Percentiles rank a stretch among this genome's conserved stretches.
These are phyloP conservation scores for Mortierella claussenii DNA, from an alignment of 192 early-diverging fungal species.

Conservation along the genomic window DNA sequence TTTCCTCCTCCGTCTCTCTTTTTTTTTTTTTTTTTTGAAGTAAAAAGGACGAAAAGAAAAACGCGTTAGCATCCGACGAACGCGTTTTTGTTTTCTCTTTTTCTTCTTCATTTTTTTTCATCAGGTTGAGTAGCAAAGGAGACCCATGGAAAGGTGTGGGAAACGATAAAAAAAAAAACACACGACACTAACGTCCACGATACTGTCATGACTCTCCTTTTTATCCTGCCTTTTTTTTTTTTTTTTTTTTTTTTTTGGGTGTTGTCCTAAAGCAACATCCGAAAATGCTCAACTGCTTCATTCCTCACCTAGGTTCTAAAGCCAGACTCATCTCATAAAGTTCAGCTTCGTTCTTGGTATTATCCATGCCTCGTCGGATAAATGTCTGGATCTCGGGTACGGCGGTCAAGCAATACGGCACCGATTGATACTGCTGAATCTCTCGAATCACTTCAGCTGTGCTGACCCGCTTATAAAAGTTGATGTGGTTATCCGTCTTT, in stretches of 20 bases:
- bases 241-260: conserved; percentile 1
- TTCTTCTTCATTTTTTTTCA: background rate
- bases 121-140: no score
- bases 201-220: background rate
- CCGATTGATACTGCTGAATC: conserved; percentile 93
- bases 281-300: no score
- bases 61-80: conserved; percentile 8
- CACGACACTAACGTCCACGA: no score
- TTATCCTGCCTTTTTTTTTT: background rate
- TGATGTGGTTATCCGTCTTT: conserved; percentile 78
- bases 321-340: conserved; percentile 82
- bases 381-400: conserved; percentile 92
- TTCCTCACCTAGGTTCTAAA: conserved; percentile 82
- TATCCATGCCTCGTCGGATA: conserved; percentile 73
- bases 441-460: conserved; percentile 93
- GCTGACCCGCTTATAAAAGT: conserved; percentile 92
- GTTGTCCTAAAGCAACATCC: no score
- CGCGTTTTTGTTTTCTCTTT: background rate
- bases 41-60: conserved; percentile 11
- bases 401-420: conserved; percentile 78
- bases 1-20: conserved; percentile 85
- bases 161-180: no score
- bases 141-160: no score
- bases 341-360: conserved; percentile 75
- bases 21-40: no score